Conservation (phyloP, 257 asterid genomes). For the Petunia secreta region DNA sequence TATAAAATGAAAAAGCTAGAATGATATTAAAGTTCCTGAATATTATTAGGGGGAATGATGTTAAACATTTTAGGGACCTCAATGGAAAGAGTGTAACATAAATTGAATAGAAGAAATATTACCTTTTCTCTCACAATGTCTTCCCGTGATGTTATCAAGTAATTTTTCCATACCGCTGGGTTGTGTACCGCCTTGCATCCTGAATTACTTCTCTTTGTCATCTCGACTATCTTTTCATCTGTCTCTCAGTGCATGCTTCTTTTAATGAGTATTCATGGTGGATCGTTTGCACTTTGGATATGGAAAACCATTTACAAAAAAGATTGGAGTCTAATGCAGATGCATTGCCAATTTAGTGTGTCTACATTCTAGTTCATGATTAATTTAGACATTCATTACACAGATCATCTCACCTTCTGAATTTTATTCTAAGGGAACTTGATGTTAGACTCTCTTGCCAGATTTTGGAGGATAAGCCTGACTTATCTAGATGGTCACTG, state of each 20-base stretch:
- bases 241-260: background rate
- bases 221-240: background rate
- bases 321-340: background rate
- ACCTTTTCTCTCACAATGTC: background rate
- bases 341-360: background rate
- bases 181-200: background rate
- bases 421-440: constrained; percentile 26
- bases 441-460: constrained; percentile 40
- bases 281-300: constrained; percentile 5
- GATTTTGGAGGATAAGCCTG: constrained; percentile 92
- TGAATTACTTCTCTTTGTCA: background rate
- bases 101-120: background rate
- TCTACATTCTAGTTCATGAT: background rate
- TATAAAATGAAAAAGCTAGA: background rate
- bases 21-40: background rate
- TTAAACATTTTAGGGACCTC: background rate
- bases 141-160: background rate
- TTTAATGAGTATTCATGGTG: background rate
- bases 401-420: background rate
- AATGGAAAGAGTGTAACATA: background rate
- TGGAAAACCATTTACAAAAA: background rate
- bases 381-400: background rate
- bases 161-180: background rate
- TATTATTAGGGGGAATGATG: background rate
- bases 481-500: constrained; percentile 83